These are phyloP conservation scores for Crithidia brevicula DNA, from an alignment of 208 protist species.

Conservation along the genomic window DNA sequence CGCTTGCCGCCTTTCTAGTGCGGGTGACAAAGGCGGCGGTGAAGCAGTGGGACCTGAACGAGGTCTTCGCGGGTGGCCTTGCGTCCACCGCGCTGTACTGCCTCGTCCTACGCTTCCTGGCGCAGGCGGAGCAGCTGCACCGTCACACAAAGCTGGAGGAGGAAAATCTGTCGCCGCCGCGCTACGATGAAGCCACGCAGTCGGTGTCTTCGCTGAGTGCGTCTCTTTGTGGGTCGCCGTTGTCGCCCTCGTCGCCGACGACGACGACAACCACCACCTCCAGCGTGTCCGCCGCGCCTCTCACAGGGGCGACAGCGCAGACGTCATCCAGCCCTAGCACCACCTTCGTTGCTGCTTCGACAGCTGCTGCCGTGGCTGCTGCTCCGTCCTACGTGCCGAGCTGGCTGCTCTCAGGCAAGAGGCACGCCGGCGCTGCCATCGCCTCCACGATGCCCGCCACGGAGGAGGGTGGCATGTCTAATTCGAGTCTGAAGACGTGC, in stretches of 20 bases:
- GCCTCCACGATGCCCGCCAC: too few relatives aligned
- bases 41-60: constrained; percentile 61
- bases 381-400: constrained; percentile 20
- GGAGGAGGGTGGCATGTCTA: background rate
- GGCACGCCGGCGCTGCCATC: background rate
- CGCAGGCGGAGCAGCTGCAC: constrained; percentile 32
- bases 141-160: constrained; percentile 14
- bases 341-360: background rate
- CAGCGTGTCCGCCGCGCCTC: too few relatives aligned
- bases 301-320: too few relatives aligned
- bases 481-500: background rate
- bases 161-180: constrained; percentile 29
- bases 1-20: constrained; percentile 41
- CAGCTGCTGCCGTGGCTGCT: background rate
- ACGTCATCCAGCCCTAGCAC: background rate
- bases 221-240: constrained; percentile 1
- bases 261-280: background rate
- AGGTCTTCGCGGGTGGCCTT: constrained; percentile 54
- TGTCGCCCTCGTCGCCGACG: constrained; percentile 5
- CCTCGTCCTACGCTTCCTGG: constrained; percentile 62
- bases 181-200: constrained; percentile 29
- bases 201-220: background rate
- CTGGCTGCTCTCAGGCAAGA: constrained; percentile 1
- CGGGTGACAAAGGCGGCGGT: constrained; percentile 64
- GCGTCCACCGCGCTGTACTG: constrained; percentile 66